Percentiles rank a stretch among this genome's conserved stretches.
These are phyloP conservation scores for Cucumis melo DNA, from an alignment of 306 rosid genomes.

Conservation along the genomic window DNA sequence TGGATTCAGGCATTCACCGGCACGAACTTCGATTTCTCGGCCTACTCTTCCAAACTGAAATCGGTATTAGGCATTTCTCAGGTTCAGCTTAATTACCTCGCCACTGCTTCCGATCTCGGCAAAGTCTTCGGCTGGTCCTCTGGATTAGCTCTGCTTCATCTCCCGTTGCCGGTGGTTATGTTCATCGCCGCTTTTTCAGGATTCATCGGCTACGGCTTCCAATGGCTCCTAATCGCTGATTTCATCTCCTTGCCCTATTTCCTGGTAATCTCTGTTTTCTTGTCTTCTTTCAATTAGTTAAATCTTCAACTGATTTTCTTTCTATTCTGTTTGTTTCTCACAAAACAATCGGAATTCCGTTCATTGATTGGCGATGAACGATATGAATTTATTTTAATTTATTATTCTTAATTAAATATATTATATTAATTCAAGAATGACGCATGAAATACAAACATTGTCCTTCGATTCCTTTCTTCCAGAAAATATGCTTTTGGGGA, in stretches of 20 bases:
- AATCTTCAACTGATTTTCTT: not conserved
- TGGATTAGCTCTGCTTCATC: conserved; percentile 46
- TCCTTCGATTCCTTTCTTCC: not conserved
- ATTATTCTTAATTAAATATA: too few relatives aligned
- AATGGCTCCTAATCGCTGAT: conserved; percentile 55
- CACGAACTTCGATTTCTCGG: conserved; percentile 84
- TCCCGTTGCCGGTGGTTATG: conserved; percentile 51
- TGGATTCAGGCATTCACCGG: conserved; percentile 95
- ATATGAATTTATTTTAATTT: too few relatives aligned
- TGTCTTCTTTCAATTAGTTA: not conserved
- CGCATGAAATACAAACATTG: not conserved
- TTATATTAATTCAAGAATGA: not conserved
- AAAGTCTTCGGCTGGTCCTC: conserved; percentile 89
- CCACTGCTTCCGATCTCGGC: conserved; percentile 77
- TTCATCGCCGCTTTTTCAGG: conserved; percentile 80
- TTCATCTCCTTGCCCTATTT: conserved; percentile 53
- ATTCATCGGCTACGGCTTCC: conserved; percentile 55
- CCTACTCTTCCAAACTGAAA: conserved; percentile 68
- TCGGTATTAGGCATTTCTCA: conserved; percentile 56
- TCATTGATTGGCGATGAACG: not conserved
- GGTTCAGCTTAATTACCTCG: conserved; percentile 63
- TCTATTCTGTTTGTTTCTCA: not conserved
- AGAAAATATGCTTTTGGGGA: not conserved
- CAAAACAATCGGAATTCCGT: not conserved
- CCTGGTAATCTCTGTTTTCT: conserved; percentile 30